Base-by-base conservation (phyloP, 345 rosid species). In the Melaleuca quinquenervia region DNA sequence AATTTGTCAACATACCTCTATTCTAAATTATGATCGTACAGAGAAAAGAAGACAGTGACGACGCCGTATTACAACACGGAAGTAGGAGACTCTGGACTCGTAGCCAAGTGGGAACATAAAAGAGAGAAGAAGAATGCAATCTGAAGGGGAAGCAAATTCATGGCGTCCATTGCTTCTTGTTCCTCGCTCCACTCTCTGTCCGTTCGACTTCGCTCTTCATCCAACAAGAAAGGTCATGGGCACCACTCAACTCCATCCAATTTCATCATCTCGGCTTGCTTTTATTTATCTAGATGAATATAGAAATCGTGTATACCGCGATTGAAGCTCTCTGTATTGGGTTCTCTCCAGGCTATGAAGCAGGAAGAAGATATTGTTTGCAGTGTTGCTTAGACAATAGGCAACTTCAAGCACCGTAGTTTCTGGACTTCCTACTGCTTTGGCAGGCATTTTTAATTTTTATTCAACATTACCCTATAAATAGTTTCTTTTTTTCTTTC, bases 141-240 rank as follows among this genome's bases (percentile, higher is more conserved):
- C 80, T 20, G 80, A 36, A 70, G 80, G 6, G 48, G 80, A 9
- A 36, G 41, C 80, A 41, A 70, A 70, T 36, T 70, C 80, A 70
- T 70, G 80, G 80, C 80, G 48, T 9, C 6, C 80, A 24, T 20
- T 44, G 98, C 96, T 62, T 91, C 91, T 78, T 87, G 91, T 88
- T 86, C 94, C 64, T 92, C 92, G 27, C 87, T 91, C 89, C 3
- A 87, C 22, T 83, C 86, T 88, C 32, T 88, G 87, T 89, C 90
- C 2, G 89, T n/a, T 11, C 82, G 83, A 18, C 87, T 87, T 49
- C 49, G 70, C 76, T 36, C 89, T 85, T 88, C 87, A 76, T 85
- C 50, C 58, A 83, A 58, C 90, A 82, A 58, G 87, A 27, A 64
- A 83, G 82, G 89, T 36, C 24, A 62, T 83, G n/a, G 21, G 6